These are phyloP conservation scores for Penicillium taxi DNA, from an alignment of 495 filamentous ascomycete species.

Conservation along the genomic window DNA sequence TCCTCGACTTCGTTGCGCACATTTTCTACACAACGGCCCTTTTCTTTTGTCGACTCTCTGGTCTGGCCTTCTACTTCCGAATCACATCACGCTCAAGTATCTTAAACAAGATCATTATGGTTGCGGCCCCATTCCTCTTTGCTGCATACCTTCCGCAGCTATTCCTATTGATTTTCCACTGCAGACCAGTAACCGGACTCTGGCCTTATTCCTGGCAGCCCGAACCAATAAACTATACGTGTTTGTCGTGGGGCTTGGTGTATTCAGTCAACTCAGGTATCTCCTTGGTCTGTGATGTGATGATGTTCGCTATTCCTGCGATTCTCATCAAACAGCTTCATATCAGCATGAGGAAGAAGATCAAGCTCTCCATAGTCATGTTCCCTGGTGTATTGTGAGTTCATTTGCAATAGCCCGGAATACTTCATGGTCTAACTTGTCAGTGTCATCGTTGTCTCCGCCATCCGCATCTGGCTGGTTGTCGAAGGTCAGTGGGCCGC, in stretches of 20 bases:
- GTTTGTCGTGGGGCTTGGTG: constrained; percentile 36
- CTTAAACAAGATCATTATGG: constrained; percentile 26
- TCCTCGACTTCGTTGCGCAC: constrained; percentile 39
- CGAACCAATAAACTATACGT: constrained; percentile 23
- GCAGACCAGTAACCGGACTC: constrained; percentile 37
- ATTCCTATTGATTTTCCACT: constrained; percentile 40
- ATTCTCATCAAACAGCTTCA: constrained; percentile 34
- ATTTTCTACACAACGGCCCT: constrained; percentile 41
- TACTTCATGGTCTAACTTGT: constrained; percentile 4
- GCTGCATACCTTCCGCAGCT: constrained; percentile 35
- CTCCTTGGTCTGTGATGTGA: constrained; percentile 35
- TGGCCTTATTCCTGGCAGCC: constrained; percentile 40
- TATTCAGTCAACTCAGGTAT: constrained; percentile 38
- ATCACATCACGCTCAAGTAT: constrained; percentile 26
- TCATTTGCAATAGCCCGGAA: not conserved
- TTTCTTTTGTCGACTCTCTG: constrained; percentile 38
- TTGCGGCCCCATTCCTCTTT: constrained; percentile 27
- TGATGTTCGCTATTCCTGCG: constrained; percentile 37
- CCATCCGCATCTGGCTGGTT: constrained; percentile 35
- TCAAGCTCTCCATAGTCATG: constrained; percentile 33
- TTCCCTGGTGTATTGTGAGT: constrained; percentile 40
- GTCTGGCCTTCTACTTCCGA: constrained; percentile 41
- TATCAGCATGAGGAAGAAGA: constrained; percentile 25
- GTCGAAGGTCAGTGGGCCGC: constrained; percentile 30
- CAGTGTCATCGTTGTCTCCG: constrained; percentile 38